phyloP scores from a whole-genome alignment of 2,329 filamentous ascomycete species.

The Exophiala calicioides region DNA sequence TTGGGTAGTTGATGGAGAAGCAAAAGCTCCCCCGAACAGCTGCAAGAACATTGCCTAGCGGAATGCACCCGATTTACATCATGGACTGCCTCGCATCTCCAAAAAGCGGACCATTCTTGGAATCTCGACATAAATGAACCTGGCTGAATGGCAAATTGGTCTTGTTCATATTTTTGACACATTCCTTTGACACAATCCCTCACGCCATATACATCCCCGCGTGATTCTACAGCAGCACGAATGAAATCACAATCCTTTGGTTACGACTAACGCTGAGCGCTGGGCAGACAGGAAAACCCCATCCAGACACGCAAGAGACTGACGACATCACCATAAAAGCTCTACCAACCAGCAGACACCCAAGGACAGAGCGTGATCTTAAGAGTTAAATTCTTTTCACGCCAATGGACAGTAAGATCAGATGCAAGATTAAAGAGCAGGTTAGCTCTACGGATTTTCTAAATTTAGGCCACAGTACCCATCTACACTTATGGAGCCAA shows the following conservation, averaged over 20 bases:
- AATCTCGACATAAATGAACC: slow-evolving; percentile 32
- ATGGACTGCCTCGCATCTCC: slow-evolving; percentile 43
- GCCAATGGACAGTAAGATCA: slow-evolving; percentile 12
- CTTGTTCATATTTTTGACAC: slow-evolving; percentile 6
- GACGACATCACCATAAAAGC: slow-evolving; percentile 11
- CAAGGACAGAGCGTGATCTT: slow-evolving; percentile 21
- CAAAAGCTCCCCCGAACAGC: slow-evolving; percentile 66
- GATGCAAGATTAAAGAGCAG: slow-evolving; percentile 17
- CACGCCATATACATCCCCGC: slow-evolving; percentile 4
- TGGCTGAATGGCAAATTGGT: not conserved
- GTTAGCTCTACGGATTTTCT: slow-evolving; percentile 24
- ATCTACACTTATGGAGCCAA: slow-evolving; percentile 14
- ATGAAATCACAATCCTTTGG: slow-evolving; percentile 20
- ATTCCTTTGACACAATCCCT: slow-evolving; percentile 14
- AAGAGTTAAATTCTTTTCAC: slow-evolving; percentile 18
- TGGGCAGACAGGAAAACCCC: slow-evolving; percentile 5
- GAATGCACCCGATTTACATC: slow-evolving; percentile 46
- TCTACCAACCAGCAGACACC: slow-evolving; percentile 11
- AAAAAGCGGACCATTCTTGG: slow-evolving; percentile 51
- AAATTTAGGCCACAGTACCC: slow-evolving; percentile 18
- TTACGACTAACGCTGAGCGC: slow-evolving; percentile 19
- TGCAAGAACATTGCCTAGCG: slow-evolving; percentile 42
- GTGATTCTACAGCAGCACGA: slow-evolving; percentile 4
- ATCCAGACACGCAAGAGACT: slow-evolving; percentile 8
- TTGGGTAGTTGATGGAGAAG: slow-evolving; percentile 84